Evolutionary conservation across 208 protist species (phyloP).

Genomic region (Crithidia expoeki): DNA sequence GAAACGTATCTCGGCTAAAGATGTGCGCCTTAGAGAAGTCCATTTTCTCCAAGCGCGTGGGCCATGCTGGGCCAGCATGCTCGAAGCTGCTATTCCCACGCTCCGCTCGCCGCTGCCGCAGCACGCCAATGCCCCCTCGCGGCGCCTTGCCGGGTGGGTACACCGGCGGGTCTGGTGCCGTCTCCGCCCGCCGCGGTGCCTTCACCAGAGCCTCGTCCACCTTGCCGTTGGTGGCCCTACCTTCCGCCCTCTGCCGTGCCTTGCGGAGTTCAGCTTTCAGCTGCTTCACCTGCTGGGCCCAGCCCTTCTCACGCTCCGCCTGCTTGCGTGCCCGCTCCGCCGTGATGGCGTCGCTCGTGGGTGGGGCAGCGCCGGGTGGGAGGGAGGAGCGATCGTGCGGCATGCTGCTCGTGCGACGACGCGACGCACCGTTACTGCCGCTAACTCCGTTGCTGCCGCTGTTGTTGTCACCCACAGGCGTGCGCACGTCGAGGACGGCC

Average conservation of each 20-base stretch:
- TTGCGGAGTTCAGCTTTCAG: constrained; percentile 79
- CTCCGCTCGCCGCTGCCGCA: constrained; percentile 4
- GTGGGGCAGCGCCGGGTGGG: constrained; percentile 1
- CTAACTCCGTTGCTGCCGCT: background rate
- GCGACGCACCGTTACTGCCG: background rate
- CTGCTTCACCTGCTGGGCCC: constrained; percentile 88
- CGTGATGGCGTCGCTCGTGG: constrained; percentile 4
- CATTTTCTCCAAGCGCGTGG: constrained; percentile 36
- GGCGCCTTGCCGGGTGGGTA: constrained; percentile 14
- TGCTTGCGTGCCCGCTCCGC: constrained; percentile 59
- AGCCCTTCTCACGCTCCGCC: constrained; percentile 77
- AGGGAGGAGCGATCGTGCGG: constrained; percentile 12
- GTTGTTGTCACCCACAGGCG: constrained; percentile 26
- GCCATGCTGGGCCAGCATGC: constrained; percentile 6
- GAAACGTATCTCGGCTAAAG: constrained; percentile 61
- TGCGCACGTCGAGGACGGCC: constrained; percentile 27
- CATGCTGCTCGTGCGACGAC: constrained; percentile 22
- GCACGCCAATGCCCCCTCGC: constrained; percentile 16
- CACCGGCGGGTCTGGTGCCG: constrained; percentile 62
- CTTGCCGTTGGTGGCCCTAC: constrained; percentile 22
- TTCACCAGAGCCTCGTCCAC: background rate
- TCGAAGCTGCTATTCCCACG: background rate
- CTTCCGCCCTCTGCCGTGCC: constrained; percentile 62
- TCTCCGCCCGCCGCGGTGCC: constrained; percentile 68
- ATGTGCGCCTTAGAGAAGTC: constrained; percentile 66